These are phyloP conservation scores for Hydnomerulius pinastri DNA, from an alignment of 768 basidiomycete species.

Conservation along the genomic window DNA sequence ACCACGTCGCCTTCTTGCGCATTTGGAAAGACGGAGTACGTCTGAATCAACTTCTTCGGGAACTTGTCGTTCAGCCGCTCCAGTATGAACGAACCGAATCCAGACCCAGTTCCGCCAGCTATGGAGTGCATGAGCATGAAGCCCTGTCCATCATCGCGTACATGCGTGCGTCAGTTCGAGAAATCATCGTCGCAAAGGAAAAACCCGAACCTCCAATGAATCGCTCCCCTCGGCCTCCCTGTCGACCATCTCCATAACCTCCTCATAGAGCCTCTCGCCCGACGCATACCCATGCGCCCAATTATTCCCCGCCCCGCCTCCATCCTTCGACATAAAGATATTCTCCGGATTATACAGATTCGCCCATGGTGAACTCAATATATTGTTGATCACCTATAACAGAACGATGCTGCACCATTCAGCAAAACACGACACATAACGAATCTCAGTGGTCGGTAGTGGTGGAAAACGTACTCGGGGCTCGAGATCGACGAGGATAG, in stretches of 20 bases:
- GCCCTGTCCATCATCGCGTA: slow-evolving; percentile 58
- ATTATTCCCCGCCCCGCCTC: slow-evolving; percentile 99
- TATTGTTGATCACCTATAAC: slow-evolving; percentile 91
- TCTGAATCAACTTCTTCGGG: slow-evolving; percentile 98
- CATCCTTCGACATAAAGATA: slow-evolving; percentile 93
- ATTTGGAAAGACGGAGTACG: slow-evolving; percentile 98
- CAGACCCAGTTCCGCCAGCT: slow-evolving; percentile 97
- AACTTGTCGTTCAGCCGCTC: slow-evolving; percentile 97
- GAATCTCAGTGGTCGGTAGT: background rate
- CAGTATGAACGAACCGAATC: slow-evolving; percentile 95
- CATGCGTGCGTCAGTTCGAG: background rate
- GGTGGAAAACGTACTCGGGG: slow-evolving; percentile 69
- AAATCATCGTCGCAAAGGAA: background rate
- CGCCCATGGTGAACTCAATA: slow-evolving; percentile 84
- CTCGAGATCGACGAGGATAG: slow-evolving; percentile 94
- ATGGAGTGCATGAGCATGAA: slow-evolving; percentile 99
- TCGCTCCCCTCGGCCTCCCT: slow-evolving; percentile 98
- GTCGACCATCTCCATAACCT: slow-evolving; percentile 99
- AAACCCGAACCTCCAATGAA: slow-evolving; percentile 76
- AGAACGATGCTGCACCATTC: slow-evolving; percentile 1
- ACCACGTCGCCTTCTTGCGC: slow-evolving; percentile 94
- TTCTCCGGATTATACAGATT: slow-evolving; percentile 97
- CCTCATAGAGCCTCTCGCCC: slow-evolving; percentile 91
- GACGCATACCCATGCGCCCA: slow-evolving; percentile 95
- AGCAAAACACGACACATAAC: background rate